Evolutionary conservation across 2,329 filamentous ascomycete genomes (phyloP), one percentile per base, ranked within the genome.

Genomic region (Phialocephala sp.): DNA sequence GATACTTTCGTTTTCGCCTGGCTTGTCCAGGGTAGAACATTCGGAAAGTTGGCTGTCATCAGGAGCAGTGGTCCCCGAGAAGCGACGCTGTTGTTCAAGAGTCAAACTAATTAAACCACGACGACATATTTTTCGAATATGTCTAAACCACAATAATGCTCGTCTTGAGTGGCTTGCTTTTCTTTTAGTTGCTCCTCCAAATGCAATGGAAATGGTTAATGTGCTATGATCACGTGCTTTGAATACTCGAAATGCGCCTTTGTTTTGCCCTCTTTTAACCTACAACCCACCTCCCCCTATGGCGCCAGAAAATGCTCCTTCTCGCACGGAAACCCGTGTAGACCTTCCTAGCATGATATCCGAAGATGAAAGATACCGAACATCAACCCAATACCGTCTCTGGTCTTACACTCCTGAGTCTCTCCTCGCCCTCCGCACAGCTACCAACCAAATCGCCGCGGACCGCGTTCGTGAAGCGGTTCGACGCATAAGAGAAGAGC

Each of bases 361-460:
- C 37, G 95, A 99, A 84, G 95, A 99, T 79, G 91, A 92, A 71
- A 85, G 94, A 63, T 99, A 98, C 80, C 89, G 93, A 37, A 87
- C 91, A 60, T 97, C 94, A 0, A 94, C 92, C 56, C 95, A 99
- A 79, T 98, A 89, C 77, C 88, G 91, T 52, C 84, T 96, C 65
- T 99, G 95, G 95, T 97, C 94, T 12, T 98, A 94, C 79, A 92
- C 93, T 0, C 87, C 89, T 2, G 79, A 87, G 2, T 87, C 89
- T 45, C 86, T 99, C 4, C 83, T 85, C 58, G 84, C 89, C 1
- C 85, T 94, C 27, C 91, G 95, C 65, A 81, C 84, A 50, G 90
- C 90, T 70, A 97, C 94, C 37, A 97, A 97, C 79, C 80, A 85
- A 11, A 84, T 92, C 59, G 95, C 95, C 76, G 79, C 90, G 80